Base-by-base conservation (phyloP, 1,139 yeast genomes). In the Taiozyma sp. region DNA sequence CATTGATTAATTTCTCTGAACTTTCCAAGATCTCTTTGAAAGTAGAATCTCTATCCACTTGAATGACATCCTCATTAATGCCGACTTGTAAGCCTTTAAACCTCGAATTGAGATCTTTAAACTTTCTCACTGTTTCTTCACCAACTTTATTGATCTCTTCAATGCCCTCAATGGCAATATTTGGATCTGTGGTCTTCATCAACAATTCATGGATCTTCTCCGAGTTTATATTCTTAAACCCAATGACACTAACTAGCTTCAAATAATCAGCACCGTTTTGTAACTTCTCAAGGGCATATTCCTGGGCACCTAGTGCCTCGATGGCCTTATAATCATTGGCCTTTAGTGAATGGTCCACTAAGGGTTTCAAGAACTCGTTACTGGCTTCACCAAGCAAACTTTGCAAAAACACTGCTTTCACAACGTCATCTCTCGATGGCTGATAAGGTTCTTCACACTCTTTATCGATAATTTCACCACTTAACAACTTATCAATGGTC, bases 401-500 rank as follows among this genome's bases (percentile, higher is more conserved):
- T 6, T 40, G 26, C 16, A 22, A 22, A 16, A 40, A 22, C 5
- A 51, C 53, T 10, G 56, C 48, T 42, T 44, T 55, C 3, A 45
- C 26, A 8, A 59, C 16, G 4, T 47, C 34, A 7, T 42, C 48
- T 3, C 46, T 52, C 26, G 22, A 29, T 14, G 57, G 37, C 11
- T 41, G 35, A 46, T 50, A 61, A 1, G 47, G 41, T 11, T 48
- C 54, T 5, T 57, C 63, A 30, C 55, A 57, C 7, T 52, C 52
- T 19, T 47, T 52, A n/a, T 60, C 63, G 44, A 56, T 54, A 14
- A 56, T 45, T 43, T 61, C 65, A n/a, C 65, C 65, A 39, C 56
- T 43, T 3, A 61, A 45, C 19, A 61, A 50, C 47, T 61, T 61
- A n/a, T 55, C 43, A 45, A 60, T 35, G 10, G 40, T 35, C 40